These are phyloP conservation scores for Nannizzia gypsea DNA, from an alignment of 2,329 filamentous ascomycete genomes.

Conservation along the genomic window DNA sequence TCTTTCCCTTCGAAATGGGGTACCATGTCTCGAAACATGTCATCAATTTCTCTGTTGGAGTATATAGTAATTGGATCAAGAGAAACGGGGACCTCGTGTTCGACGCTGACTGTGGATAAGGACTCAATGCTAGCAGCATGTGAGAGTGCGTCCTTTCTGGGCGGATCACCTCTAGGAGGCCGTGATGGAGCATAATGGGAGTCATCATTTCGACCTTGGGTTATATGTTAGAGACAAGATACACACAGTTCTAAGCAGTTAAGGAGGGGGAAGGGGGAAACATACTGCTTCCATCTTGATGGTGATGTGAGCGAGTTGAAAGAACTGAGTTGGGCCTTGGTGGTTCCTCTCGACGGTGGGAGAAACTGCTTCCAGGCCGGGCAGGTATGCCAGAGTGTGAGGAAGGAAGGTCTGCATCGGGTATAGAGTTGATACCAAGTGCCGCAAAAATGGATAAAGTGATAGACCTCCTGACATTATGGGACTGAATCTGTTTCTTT, in stretches of 20 bases:
- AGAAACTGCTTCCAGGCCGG: constrained; percentile 19
- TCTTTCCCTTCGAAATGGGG: constrained; percentile 76
- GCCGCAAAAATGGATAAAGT: constrained; percentile 68
- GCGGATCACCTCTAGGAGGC: constrained; percentile 7
- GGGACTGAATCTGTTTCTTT: constrained; percentile 71
- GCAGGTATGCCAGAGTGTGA: constrained; percentile 16
- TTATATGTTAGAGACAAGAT: neutral
- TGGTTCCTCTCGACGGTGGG: constrained; percentile 16
- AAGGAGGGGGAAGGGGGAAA: neutral
- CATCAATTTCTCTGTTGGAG: constrained; percentile 76
- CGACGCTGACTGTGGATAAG: constrained; percentile 8
- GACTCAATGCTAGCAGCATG: constrained; percentile 14
- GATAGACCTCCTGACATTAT: constrained; percentile 78
- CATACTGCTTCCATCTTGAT: constrained; percentile 13
- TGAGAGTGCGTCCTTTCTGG: constrained; percentile 10
- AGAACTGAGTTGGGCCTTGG: constrained; percentile 20
- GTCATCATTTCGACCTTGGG: constrained; percentile 5
- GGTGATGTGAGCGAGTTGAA: constrained; percentile 12
- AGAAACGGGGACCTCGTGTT: constrained; percentile 47
- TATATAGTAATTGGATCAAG: constrained; percentile 76
- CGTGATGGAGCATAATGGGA: constrained; percentile 4
- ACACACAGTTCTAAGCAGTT: neutral
- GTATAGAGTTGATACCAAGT: constrained; percentile 44
- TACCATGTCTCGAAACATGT: constrained; percentile 71
- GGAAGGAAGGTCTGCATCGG: constrained; percentile 19